Conservation (phyloP, 345 rosid species). For the Erodium maritimum region DNA sequence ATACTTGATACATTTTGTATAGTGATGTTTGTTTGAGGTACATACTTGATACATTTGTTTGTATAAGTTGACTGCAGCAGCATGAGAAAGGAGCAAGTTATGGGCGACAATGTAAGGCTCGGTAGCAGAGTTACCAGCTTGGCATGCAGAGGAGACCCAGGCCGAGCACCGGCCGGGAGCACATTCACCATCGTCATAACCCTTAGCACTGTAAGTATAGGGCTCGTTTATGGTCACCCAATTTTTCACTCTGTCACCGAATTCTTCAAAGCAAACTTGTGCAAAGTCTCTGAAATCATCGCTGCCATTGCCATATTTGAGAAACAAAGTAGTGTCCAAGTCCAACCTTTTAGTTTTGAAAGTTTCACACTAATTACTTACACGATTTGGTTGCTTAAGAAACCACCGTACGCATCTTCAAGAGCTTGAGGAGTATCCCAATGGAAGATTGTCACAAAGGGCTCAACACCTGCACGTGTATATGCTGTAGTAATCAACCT, state of each 20-base stretch:
- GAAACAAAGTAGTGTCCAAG: no score
- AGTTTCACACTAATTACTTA: no score
- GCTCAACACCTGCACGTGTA: no score
- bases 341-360: no score
- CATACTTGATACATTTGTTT: constrained; percentile 18
- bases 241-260: constrained; percentile 19
- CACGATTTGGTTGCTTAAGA: no score
- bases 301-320: constrained; percentile 3
- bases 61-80: constrained; percentile 17
- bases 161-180: constrained; percentile 15
- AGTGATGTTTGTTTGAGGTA: no score
- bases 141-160: constrained; percentile 7
- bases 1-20: no score
- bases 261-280: constrained; percentile 14
- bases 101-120: constrained; percentile 25
- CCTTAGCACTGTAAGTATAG: background rate
- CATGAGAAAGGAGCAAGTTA: constrained; percentile 22
- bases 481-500: no score
- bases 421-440: no score
- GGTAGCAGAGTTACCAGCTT: constrained; percentile 14
- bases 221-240: constrained; percentile 19
- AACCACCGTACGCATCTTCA: no score
- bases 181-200: background rate
- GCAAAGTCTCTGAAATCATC: constrained; percentile 11
- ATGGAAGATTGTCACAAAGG: no score